Base-by-base conservation (phyloP, 176 grass and related monocot species). In the Poa annua region DNA sequence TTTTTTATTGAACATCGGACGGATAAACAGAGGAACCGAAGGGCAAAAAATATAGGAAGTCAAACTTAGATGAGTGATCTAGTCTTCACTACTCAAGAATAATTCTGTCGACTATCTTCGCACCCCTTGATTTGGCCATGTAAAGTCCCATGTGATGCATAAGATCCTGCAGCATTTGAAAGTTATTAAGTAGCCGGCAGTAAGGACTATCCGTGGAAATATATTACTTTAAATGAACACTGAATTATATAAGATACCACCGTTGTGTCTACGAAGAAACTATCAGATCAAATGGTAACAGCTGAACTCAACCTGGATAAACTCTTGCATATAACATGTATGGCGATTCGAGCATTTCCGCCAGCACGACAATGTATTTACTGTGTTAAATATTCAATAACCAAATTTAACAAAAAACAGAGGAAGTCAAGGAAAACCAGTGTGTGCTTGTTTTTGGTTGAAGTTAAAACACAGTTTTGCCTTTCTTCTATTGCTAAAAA, bases 111-210 rank as follows among this genome's bases (percentile, higher is more conserved):
- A 91, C 96, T 12, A 98, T 41, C 82, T 89, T 93, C 1, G 96
- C 92, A 32, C 91, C 96, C 59, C 92, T 92, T 78, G 88, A 85
- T 84, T 93, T 95, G 11, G 86, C 90, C 14, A 98, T 93, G 83
- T 95, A 91, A 71, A 98, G 90, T 79, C 94, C 94, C 41, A 97
- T 89, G 85, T 97, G 86, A 85, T 97, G 94, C 80, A 97, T 87
- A 21, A 94, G 55, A 26, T 92, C 96, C 92, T 97, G 85, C 54
- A 86, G 52, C 14, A 85, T 68, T 61, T 45, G 39, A 29, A 74
- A 29, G 55, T 24, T 53, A 78, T 24, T 53, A 78, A 56, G 48
- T 16, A 33, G 50, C 29, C 36, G 50, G 33, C 11, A 17, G 55
- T 55, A 55, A 38, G 73, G 73, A 32, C 9, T 19, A 33, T 29